A percentile compares a stretch with the other conserved stretches of the same genome.
These are phyloP conservation scores for Pseudonitzschia multistriata DNA, from an alignment of 108 stramenopile species.

Conservation along the genomic window DNA sequence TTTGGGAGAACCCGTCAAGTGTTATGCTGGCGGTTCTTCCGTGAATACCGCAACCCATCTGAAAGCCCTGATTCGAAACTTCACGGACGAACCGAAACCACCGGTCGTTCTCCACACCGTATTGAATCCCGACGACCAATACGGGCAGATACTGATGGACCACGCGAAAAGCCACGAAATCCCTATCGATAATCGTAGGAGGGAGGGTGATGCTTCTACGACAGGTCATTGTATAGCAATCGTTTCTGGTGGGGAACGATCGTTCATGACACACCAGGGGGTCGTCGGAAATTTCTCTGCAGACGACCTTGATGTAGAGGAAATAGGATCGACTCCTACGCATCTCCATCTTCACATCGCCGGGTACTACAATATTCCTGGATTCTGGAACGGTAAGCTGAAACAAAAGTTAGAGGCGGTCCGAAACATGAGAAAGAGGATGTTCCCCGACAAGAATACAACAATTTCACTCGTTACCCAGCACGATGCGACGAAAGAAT, in stretches of 20 bases:
- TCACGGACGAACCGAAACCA: conserved; percentile 13
- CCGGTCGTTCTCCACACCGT: conserved; percentile 57
- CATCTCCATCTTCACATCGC: conserved; percentile 62
- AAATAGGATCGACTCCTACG: conserved; percentile 12
- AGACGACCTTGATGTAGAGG: conserved; percentile 37
- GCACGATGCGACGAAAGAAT: conserved; percentile 67
- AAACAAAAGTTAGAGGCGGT: conserved; percentile 34
- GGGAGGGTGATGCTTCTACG: conserved; percentile 22
- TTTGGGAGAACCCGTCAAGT: conserved; percentile 51
- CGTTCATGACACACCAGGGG: conserved; percentile 77
- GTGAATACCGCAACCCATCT: conserved; percentile 79
- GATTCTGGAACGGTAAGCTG: conserved; percentile 60
- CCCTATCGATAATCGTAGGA: conserved; percentile 52
- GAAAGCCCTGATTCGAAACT: conserved; percentile 28
- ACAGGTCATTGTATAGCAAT: conserved; percentile 80
- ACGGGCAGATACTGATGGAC: conserved; percentile 53
- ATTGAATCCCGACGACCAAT: conserved; percentile 66
- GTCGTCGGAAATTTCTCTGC: conserved; percentile 61
- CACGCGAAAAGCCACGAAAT: conserved; percentile 58
- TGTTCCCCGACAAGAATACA: conserved; percentile 13
- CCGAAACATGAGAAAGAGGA: conserved; percentile 15
- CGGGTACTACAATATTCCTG: conserved; percentile 69
- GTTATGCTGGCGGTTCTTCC: conserved; percentile 69
- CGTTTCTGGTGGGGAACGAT: conserved; percentile 61
- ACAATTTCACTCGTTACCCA: conserved; percentile 67